A percentile compares a stretch with the other conserved stretches of the same genome.
phyloP scores from a whole-genome alignment of 2,329 filamentous ascomycete species.

The Botryotinia calthae region DNA sequence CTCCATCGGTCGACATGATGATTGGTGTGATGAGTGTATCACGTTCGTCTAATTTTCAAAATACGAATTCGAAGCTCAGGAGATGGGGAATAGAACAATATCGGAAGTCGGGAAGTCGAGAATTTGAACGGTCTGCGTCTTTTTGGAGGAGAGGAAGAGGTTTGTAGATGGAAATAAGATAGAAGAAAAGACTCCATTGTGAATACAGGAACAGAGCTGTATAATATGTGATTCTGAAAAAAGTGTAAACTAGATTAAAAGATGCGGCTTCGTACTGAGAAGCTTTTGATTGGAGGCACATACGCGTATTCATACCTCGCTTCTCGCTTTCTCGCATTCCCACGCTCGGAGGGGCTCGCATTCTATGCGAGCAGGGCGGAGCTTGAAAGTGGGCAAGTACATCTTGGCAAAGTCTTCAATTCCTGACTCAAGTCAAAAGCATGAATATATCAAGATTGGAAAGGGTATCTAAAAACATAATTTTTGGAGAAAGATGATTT shows the following conservation, averaged over 20 bases:
- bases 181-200: not conserved
- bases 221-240: not conserved
- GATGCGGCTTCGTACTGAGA: not conserved
- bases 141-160: not conserved
- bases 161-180: not conserved
- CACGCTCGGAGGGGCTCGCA: not conserved
- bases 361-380: not conserved
- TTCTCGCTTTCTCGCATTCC: not conserved
- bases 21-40: not conserved
- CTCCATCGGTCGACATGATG: slow-evolving; percentile 5
- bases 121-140: not conserved
- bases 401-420: not conserved
- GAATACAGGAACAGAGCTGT: not conserved
- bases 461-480: not conserved
- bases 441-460: not conserved
- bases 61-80: not conserved
- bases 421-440: not conserved
- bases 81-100: not conserved
- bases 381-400: not conserved
- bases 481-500: not conserved
- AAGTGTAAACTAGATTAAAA: not conserved
- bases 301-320: not conserved
- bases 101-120: not conserved
- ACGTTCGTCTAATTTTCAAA: not conserved
- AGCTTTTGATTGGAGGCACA: not conserved